These are phyloP conservation scores for Phytophthora cajani DNA, from an alignment of 352 stramenopile genomes.

Conservation along the genomic window DNA sequence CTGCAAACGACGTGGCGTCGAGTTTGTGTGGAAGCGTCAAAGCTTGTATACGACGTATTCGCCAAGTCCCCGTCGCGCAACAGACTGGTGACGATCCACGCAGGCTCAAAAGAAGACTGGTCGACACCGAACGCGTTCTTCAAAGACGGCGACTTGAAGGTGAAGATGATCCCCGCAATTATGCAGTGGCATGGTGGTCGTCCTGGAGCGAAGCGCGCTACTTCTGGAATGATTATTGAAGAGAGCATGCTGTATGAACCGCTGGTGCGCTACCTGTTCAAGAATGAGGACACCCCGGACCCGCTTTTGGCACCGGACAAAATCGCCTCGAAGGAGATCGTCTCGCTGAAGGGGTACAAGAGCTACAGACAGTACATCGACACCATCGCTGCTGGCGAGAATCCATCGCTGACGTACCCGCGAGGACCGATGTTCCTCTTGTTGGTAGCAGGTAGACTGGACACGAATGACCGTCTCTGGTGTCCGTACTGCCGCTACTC, in stretches of 20 bases:
- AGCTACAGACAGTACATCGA: conserved; percentile 54
- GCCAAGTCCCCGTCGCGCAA: conserved; percentile 54
- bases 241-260: conserved; percentile 61
- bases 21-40: conserved; percentile 53
- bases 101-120: conserved; percentile 67
- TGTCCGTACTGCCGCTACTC: conserved; percentile 81
- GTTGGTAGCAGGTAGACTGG: conserved; percentile 64
- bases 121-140: conserved; percentile 61
- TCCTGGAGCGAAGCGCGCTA: conserved; percentile 53
- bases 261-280: conserved; percentile 76
- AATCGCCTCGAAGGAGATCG: conserved; percentile 58
- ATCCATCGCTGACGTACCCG: conserved; percentile 26
- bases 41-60: conserved; percentile 65
- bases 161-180: conserved; percentile 70
- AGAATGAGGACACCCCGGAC: conserved; percentile 62
- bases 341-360: conserved; percentile 49
- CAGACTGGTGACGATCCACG: conserved; percentile 62
- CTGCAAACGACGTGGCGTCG: conserved; percentile 51
- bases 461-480: conserved; percentile 75
- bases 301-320: conserved; percentile 44
- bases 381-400: conserved; percentile 32
- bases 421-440: conserved; percentile 67
- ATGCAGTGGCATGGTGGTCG: conserved; percentile 67
- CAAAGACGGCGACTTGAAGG: conserved; percentile 64
- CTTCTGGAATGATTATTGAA: conserved; percentile 65